A percentile compares a stretch with the other conserved stretches of the same genome.
phyloP scores from a whole-genome alignment of 495 filamentous ascomycete genomes.

The Podospora fimiseda region DNA sequence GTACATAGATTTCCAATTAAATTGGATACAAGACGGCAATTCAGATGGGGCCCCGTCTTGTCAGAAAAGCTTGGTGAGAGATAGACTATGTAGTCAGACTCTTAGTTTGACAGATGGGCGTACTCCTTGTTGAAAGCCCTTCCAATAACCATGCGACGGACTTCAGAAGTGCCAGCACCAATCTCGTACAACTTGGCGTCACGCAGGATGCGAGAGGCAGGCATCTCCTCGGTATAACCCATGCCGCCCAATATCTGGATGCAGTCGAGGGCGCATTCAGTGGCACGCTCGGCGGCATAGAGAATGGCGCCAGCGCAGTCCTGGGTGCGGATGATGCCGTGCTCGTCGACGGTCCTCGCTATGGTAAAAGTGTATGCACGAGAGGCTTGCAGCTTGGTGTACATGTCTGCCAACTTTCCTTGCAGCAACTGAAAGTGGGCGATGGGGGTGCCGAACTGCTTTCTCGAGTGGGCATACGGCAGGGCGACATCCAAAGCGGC shows the following conservation, averaged over 20 bases:
- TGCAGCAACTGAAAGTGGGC: conserved; percentile 92
- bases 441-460: conserved; percentile 83
- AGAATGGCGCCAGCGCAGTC: conserved; percentile 94
- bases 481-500: conserved; percentile 79
- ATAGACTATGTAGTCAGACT: too few species aligned
- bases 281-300: conserved; percentile 90
- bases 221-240: conserved; percentile 94
- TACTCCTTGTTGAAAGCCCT: conserved; percentile 91
- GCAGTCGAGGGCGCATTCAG: conserved; percentile 81
- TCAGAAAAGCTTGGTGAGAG: too few species aligned
- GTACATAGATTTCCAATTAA: too few species aligned
- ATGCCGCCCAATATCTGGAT: conserved; percentile 93
- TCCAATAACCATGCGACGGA: conserved; percentile 90
- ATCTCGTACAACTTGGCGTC: conserved; percentile 91
- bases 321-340: conserved; percentile 65
- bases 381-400: conserved; percentile 81
- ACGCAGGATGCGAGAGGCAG: conserved; percentile 74
- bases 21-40: too few species aligned
- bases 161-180: conserved; percentile 91
- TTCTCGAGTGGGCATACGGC: conserved; percentile 82
- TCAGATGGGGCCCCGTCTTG: too few species aligned
- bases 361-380: conserved; percentile 73
- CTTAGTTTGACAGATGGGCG: conserved; percentile 38
- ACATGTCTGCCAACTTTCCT: conserved; percentile 93
- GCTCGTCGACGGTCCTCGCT: conserved; percentile 68